Evolutionary conservation across 495 filamentous ascomycete genomes (phyloP).

Genomic region (Aspergillus bridgeri): DNA sequence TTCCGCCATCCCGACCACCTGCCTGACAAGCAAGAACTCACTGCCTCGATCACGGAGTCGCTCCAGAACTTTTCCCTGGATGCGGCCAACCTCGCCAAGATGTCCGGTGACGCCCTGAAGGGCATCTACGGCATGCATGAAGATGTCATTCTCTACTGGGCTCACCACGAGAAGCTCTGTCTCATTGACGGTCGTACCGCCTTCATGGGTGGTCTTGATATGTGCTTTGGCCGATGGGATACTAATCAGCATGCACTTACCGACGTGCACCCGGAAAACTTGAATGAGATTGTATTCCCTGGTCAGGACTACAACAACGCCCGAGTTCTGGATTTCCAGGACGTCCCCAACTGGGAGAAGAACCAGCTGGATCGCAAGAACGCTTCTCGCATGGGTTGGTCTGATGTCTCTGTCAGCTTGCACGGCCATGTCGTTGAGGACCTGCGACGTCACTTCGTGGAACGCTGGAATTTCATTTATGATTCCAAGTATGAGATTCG

Average conservation of each 20-base stretch:
- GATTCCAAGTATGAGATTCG: slow-evolving; percentile 72
- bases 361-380: slow-evolving; percentile 82
- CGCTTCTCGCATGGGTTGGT: slow-evolving; percentile 90
- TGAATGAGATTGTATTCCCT: slow-evolving; percentile 73
- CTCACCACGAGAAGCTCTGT: slow-evolving; percentile 93
- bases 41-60: slow-evolving; percentile 46
- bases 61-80: slow-evolving; percentile 51
- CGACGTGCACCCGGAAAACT: slow-evolving; percentile 76
- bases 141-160: slow-evolving; percentile 86
- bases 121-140: slow-evolving; percentile 77
- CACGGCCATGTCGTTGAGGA: slow-evolving; percentile 78
- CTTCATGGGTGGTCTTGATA: slow-evolving; percentile 77
- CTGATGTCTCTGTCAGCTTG: slow-evolving; percentile 79
- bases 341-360: slow-evolving; percentile 77
- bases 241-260: slow-evolving; percentile 73
- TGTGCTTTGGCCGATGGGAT: slow-evolving; percentile 65
- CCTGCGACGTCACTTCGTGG: slow-evolving; percentile 72
- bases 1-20: slow-evolving; percentile 91
- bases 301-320: slow-evolving; percentile 97
- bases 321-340: slow-evolving; percentile 79
- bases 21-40: slow-evolving; percentile 61
- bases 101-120: slow-evolving; percentile 65
- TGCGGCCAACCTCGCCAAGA: slow-evolving; percentile 50
- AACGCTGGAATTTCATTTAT: slow-evolving; percentile 94
- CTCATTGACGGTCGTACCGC: slow-evolving; percentile 74